These are phyloP conservation scores for Allium sativum DNA, from an alignment of 106 monocot species.

Conservation along the genomic window DNA sequence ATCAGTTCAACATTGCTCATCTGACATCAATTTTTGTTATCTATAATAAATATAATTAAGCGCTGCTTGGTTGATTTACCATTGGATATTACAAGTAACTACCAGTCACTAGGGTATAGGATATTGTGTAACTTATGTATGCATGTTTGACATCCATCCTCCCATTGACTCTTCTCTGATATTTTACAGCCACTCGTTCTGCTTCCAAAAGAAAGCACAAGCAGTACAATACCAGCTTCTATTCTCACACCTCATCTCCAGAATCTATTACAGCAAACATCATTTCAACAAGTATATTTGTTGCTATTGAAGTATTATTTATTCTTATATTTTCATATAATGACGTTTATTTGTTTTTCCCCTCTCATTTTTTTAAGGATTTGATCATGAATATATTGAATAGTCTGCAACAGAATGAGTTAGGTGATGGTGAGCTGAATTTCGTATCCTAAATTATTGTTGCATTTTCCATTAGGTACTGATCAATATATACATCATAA, in stretches of 20 bases:
- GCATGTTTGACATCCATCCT: too few relatives aligned
- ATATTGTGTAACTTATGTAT: too few relatives aligned
- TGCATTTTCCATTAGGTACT: background rate
- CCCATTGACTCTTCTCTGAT: background rate
- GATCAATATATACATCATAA: background rate
- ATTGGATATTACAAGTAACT: too few relatives aligned
- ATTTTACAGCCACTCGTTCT: conserved; percentile 35
- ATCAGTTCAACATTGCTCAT: too few relatives aligned
- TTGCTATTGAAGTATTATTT: background rate
- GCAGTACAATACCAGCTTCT: conserved; percentile 54
- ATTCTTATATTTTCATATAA: background rate
- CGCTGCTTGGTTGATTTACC: too few relatives aligned
- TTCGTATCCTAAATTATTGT: background rate
- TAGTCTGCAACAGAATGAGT: conserved; percentile 68
- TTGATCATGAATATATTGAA: conserved; percentile 69
- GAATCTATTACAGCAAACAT: conserved; percentile 80
- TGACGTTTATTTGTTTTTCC: background rate
- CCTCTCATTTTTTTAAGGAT: conserved; percentile 40
- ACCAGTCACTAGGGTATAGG: too few relatives aligned
- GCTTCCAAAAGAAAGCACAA: conserved; percentile 43
- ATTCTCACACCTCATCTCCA: conserved; percentile 85
- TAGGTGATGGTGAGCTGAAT: conserved; percentile 38
- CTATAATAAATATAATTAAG: too few relatives aligned
- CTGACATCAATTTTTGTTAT: too few relatives aligned
- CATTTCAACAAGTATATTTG: conserved; percentile 72